Conservation (phyloP, 2,329 filamentous ascomycete species). For the Ophiostoma sp. region DNA sequence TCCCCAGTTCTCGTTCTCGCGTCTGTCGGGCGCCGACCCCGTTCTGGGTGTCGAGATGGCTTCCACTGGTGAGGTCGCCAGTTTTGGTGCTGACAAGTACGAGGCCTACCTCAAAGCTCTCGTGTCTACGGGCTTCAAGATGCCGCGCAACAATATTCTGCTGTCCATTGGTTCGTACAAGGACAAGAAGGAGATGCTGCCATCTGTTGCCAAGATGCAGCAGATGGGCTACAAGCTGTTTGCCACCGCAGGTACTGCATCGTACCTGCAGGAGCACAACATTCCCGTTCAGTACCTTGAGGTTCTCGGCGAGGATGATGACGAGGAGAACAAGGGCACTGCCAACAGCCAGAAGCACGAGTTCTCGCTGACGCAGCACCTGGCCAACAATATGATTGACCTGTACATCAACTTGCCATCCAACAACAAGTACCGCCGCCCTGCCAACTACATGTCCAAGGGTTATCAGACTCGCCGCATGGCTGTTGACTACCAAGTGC, state of each 20-base stretch:
- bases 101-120: constrained; percentile 97
- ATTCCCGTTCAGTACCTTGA: constrained; percentile 92
- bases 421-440: constrained; percentile 92
- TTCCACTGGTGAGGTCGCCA: constrained; percentile 95
- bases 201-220: constrained; percentile 82
- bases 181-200: constrained; percentile 96
- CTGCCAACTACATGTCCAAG: constrained; percentile 97
- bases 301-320: constrained; percentile 68
- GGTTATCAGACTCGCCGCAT: constrained; percentile 95
- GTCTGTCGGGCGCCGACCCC: constrained; percentile 90
- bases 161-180: constrained; percentile 96
- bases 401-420: constrained; percentile 99
- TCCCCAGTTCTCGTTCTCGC: constrained; percentile 97
- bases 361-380: constrained; percentile 92
- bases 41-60: constrained; percentile 99
- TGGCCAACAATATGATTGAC: constrained; percentile 97
- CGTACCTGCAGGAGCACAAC: constrained; percentile 90
- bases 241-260: constrained; percentile 90
- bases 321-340: constrained; percentile 52
- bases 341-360: constrained; percentile 82
- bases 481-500: constrained; percentile 96
- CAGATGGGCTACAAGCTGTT: constrained; percentile 92
- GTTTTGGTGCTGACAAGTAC: constrained; percentile 91
- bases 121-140: constrained; percentile 90
- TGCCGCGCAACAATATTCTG: constrained; percentile 91